Conservation (phyloP, 2,329 filamentous ascomycete species). For the Botrytis byssoidea region DNA sequence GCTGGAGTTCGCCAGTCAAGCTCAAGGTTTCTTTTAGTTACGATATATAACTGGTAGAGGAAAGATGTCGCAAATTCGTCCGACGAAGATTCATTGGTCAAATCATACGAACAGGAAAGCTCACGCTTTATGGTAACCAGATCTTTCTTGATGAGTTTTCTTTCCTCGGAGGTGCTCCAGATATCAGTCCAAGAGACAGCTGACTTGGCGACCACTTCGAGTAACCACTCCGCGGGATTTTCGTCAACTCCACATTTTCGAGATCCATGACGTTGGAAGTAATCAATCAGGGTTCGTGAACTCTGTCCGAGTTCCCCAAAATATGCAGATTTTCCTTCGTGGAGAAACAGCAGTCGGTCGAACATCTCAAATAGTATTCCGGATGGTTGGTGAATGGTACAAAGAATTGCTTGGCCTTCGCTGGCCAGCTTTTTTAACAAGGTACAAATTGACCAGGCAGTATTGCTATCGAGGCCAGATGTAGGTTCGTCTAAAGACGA, state of each 20-base stretch:
- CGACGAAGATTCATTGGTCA: background rate
- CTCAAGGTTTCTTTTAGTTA: conserved; percentile 57
- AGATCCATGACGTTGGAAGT: conserved; percentile 72
- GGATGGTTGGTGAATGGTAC: conserved; percentile 92
- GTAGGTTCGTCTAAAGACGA: conserved; percentile 74
- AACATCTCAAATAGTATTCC: conserved; percentile 90
- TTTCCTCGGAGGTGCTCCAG: conserved; percentile 61
- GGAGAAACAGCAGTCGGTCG: conserved; percentile 73
- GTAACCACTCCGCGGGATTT: conserved; percentile 75
- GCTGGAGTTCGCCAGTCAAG: conserved; percentile 63
- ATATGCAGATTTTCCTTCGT: conserved; percentile 74
- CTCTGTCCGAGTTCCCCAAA: conserved; percentile 66
- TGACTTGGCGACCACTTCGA: conserved; percentile 47
- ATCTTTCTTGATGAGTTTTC: conserved; percentile 44
- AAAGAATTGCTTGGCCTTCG: conserved; percentile 83
- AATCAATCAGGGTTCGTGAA: conserved; percentile 43
- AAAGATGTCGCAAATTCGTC: conserved; percentile 62
- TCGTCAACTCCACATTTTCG: conserved; percentile 60
- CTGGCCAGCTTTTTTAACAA: conserved; percentile 84
- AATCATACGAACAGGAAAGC: conserved; percentile 24
- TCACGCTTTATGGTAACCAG: background rate
- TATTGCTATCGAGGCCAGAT: conserved; percentile 87
- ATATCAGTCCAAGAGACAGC: conserved; percentile 50
- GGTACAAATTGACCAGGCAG: conserved; percentile 83
- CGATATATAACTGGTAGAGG: conserved; percentile 50